A percentile compares a stretch with the other conserved stretches of the same genome.
Conservation (phyloP, 2,329 filamentous ascomycete genomes). For the Alternaria gaisen region DNA sequence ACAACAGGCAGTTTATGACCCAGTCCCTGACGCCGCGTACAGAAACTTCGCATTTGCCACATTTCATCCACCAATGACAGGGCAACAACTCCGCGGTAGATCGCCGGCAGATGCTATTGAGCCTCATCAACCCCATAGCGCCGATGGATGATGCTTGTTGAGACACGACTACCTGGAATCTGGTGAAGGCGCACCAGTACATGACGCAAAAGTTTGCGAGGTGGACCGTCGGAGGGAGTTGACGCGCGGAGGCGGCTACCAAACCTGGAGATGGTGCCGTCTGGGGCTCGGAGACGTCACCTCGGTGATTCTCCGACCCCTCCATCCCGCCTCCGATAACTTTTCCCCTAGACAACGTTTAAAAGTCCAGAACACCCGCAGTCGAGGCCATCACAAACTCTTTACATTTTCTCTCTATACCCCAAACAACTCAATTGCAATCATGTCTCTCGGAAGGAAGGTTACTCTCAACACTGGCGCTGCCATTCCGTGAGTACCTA, state of each 20-base stretch:
- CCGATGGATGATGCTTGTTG: slow-evolving; percentile 9
- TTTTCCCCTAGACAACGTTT: slow-evolving; percentile 20
- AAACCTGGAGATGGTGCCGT: slow-evolving; percentile 24
- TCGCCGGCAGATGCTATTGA: slow-evolving; percentile 1
- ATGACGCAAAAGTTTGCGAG: slow-evolving; percentile 12
- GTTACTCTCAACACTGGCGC: slow-evolving; percentile 71
- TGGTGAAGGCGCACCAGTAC: neutral
- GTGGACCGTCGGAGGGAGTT: slow-evolving; percentile 14
- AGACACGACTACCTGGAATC: neutral
- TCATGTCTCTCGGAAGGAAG: slow-evolving; percentile 46
- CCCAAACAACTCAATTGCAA: slow-evolving; percentile 15
- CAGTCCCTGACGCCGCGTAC: neutral
- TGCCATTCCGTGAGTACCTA: slow-evolving; percentile 77
- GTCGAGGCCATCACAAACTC: neutral
- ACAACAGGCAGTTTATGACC: neutral
- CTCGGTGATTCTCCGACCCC: too few species aligned
- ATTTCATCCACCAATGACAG: slow-evolving; percentile 18
- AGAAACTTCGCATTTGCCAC: slow-evolving; percentile 6
- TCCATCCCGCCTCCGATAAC: slow-evolving; percentile 25
- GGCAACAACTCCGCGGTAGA: neutral
- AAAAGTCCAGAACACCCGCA: slow-evolving; percentile 7
- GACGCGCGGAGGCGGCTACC: slow-evolving; percentile 16
- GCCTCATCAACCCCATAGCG: slow-evolving; percentile 1
- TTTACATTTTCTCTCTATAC: slow-evolving; percentile 11
- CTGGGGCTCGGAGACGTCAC: slow-evolving; percentile 29